Base-by-base conservation (phyloP, 1,139 yeast genomes). In the Kodamaea derodonti region DNA sequence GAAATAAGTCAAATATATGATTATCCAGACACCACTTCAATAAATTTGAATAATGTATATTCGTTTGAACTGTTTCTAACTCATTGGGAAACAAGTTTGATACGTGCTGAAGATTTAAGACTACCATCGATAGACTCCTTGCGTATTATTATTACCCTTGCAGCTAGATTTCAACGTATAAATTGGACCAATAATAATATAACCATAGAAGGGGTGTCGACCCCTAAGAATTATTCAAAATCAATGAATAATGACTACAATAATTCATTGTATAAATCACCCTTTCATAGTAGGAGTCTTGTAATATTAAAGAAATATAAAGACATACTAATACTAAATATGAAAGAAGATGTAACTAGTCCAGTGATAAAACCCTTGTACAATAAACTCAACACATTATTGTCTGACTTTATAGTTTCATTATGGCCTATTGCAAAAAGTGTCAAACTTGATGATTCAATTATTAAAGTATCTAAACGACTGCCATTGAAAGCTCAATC, bases 1-100 rank as follows among this genome's bases (percentile, higher is more conserved):
- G 65, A 59, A 26, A 42, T 58, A 16, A 34, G 39, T 17, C 45
- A 39, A n/a, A 31, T 38, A 32, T n/a, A 34, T 12, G 47, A 39
- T 15, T 41, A 42, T 9, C 35, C 40, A 14, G 31, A 36, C n/a
- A n/a, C 30, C 4, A n/a, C 30, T 7, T 15, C 12, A 11, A 38
- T 52, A 31, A 58, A 61, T 33, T 42, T 58, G 34, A 52, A 56
- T 33, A 59, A 55, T 31, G 46, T 54, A 12, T 42, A 49, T 17
- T 62, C 60, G 35, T 48, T 65, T 31, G 69, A 65, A 38, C 50
- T 51, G 24, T 45, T 65, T 15, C 45, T 67, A 15, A 45, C 47
- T 9, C 60, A 58, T 33, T 38, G 61, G 22, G 64, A 59, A 31
- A 27, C 40, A 20, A 35, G 54, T 5, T 49, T 56, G 31, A 25